Conservation (phyloP, 1,139 yeast species). For the Scheffersomyces titani region DNA sequence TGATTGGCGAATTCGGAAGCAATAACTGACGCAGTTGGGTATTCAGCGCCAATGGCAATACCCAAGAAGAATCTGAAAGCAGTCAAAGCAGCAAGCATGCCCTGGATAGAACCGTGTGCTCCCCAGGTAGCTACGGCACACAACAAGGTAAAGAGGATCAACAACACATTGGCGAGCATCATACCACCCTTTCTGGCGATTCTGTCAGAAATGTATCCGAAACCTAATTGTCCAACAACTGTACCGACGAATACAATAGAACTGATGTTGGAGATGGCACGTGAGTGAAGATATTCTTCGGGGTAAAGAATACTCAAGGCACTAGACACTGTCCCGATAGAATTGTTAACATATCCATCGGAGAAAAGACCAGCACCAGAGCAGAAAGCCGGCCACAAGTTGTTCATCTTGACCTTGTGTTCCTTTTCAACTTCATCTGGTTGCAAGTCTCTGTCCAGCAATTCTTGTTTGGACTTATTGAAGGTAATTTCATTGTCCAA, state of each 20-base stretch:
- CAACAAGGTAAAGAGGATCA: conserved; percentile 71
- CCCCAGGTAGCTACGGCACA: conserved; percentile 80
- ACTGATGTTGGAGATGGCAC: conserved; percentile 74
- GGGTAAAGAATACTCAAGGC: conserved; percentile 70
- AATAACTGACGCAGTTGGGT: conserved; percentile 91
- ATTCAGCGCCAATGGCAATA: conserved; percentile 85
- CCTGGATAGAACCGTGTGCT: conserved; percentile 47
- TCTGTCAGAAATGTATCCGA: conserved; percentile 80
- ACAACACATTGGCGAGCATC: conserved; percentile 70
- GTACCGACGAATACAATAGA: conserved; percentile 93
- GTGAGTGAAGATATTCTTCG: conserved; percentile 55
- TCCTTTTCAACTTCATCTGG: conserved; percentile 22
- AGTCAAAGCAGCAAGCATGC: conserved; percentile 80
- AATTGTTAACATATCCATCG: conserved; percentile 87
- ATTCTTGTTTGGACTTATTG: conserved; percentile 24
- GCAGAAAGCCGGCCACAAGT: conserved; percentile 72
- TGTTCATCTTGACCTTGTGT: conserved; percentile 14
- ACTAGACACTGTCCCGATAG: conserved; percentile 74
- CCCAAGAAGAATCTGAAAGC: conserved; percentile 87
- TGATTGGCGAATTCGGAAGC: conserved; percentile 88
- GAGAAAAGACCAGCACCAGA: conserved; percentile 92
- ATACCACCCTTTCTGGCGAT: conserved; percentile 79
- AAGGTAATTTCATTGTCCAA: conserved; percentile 39
- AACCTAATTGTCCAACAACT: conserved; percentile 79
- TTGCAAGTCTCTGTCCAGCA: conserved; percentile 15